phyloP scores from a whole-genome alignment of 148 eudicot species.

The Silene latifolia region DNA sequence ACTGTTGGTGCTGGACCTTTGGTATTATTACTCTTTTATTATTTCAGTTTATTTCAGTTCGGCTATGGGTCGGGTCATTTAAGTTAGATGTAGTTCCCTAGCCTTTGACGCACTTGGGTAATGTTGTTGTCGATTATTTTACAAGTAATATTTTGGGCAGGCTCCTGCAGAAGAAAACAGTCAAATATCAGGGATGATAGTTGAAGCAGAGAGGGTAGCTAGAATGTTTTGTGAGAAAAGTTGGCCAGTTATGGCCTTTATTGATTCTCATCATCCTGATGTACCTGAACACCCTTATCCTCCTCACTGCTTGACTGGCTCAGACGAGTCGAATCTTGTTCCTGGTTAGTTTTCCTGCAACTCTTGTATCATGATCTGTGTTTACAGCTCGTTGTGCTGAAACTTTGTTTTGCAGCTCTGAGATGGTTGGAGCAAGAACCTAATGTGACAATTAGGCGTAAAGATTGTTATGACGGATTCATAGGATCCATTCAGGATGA shows the following conservation, averaged over 20 bases:
- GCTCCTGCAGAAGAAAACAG: constrained; percentile 64
- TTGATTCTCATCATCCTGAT: constrained; percentile 85
- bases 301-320: constrained; percentile 83
- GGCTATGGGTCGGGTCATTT: too few relatives aligned
- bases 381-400: too few relatives aligned
- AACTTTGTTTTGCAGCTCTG: constrained; percentile 37
- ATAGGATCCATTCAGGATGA: constrained; percentile 81
- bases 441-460: constrained; percentile 66
- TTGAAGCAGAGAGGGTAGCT: constrained; percentile 60
- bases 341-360: constrained; percentile 41
- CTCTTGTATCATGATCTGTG: not conserved
- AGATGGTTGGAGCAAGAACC: constrained; percentile 85
- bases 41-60: too few relatives aligned
- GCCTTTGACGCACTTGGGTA: too few relatives aligned
- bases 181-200: constrained; percentile 74
- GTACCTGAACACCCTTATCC: constrained; percentile 91
- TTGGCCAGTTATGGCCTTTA: constrained; percentile 80
- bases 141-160: constrained; percentile 21
- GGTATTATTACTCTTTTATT: constrained; percentile 34
- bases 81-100: too few relatives aligned
- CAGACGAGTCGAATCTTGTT: constrained; percentile 76
- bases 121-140: too few relatives aligned
- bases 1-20: constrained; percentile 91
- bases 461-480: constrained; percentile 96
- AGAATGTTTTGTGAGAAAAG: constrained; percentile 56